Evolutionary conservation across 306 rosid genomes (phyloP), one percentile per base, ranked within the genome.

Genomic region (Aeschynomene evenia): DNA sequence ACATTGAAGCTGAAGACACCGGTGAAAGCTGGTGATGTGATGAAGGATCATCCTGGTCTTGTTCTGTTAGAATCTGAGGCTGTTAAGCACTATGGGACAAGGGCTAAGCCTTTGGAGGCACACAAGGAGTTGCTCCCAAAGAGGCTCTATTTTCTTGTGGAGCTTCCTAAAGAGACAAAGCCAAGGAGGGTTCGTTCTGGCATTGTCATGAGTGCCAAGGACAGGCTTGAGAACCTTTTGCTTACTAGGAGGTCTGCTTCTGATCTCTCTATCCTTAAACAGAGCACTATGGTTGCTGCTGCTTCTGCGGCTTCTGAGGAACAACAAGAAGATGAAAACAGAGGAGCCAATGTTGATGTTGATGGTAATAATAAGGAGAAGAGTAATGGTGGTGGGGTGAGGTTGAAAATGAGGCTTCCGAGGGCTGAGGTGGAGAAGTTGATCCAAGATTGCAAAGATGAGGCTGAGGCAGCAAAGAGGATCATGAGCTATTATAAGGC

Each of bases 161-260:
- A 95, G 69, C 67, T 89, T 60, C 95, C 99, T 0, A 85, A 74
- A 0, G 87, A 84, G 77, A 52, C 24, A 13, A 58, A 61, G 9
- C 86, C 97, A 2, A 89, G 97, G 11, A 83, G 97, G 76, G 93
- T 87, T 73, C 87, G 90, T 58, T 95, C 99, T 3, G 99, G 89
- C 9, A 95, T 95, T 36, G 74, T 60, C 68, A 86, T 95, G 96
- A 83, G 86, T 7, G 99, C 99, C 2, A 95, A 95, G 54, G 99
- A 95, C 67, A 50, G 91, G 23, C 83, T 95, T 0, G 99, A 95
- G 80, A 89, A 77, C 64, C 65, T 95, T 2, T 82, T 91, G 87
- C 80, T 95, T 29, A 49, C 97, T 2, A 68, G 96, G 42, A 73
- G 99, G 60, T 89, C 99, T 1, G 75, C 40, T 13, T 95, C 99